These are phyloP conservation scores for Fusarium devonianum DNA, from an alignment of 2,329 filamentous ascomycete species.

Conservation along the genomic window DNA sequence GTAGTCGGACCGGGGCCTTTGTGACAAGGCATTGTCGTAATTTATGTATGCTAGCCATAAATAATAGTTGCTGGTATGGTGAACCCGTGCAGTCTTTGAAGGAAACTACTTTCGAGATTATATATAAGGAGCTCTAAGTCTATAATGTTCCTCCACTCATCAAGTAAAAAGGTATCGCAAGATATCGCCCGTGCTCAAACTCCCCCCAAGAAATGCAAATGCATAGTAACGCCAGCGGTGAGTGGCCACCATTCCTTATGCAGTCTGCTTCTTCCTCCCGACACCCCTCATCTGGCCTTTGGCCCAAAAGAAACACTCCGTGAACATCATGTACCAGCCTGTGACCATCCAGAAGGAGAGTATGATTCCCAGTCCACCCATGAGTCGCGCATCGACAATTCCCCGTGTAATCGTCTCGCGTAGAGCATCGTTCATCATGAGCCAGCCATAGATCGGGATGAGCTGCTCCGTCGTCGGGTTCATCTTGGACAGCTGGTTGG, in stretches of 20 bases:
- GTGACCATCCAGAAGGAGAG: slow-evolving; percentile 58
- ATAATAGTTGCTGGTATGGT: slow-evolving; percentile 34
- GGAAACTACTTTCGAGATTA: slow-evolving; percentile 4
- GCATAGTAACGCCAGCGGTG: slow-evolving; percentile 4
- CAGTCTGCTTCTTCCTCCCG: slow-evolving; percentile 35
- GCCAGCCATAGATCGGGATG: slow-evolving; percentile 54
- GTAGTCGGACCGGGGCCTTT: slow-evolving; percentile 18
- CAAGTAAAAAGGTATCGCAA: slow-evolving; percentile 11
- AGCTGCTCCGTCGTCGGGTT: slow-evolving; percentile 42
- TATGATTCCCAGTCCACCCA: slow-evolving; percentile 56
- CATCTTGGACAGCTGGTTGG: slow-evolving; percentile 17
- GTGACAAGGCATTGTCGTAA: slow-evolving; percentile 22
- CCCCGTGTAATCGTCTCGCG: slow-evolving; percentile 46
- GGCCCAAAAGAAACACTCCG: slow-evolving; percentile 52
- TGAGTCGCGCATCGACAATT: slow-evolving; percentile 54
- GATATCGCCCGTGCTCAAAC: slow-evolving; percentile 8
- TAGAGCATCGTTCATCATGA: slow-evolving; percentile 51
- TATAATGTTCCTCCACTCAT: slow-evolving; percentile 21
- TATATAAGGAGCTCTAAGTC: slow-evolving; percentile 12
- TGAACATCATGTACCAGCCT: slow-evolving; percentile 58
- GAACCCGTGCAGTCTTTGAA: slow-evolving; percentile 16
- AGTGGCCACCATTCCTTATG: slow-evolving; percentile 11
- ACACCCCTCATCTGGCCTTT: slow-evolving; percentile 45
- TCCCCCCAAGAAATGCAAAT: slow-evolving; percentile 7
- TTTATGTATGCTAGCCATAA: slow-evolving; percentile 1